phyloP scores from a whole-genome alignment of 2,329 filamentous ascomycete species.

The Cytospora chrysosperma region DNA sequence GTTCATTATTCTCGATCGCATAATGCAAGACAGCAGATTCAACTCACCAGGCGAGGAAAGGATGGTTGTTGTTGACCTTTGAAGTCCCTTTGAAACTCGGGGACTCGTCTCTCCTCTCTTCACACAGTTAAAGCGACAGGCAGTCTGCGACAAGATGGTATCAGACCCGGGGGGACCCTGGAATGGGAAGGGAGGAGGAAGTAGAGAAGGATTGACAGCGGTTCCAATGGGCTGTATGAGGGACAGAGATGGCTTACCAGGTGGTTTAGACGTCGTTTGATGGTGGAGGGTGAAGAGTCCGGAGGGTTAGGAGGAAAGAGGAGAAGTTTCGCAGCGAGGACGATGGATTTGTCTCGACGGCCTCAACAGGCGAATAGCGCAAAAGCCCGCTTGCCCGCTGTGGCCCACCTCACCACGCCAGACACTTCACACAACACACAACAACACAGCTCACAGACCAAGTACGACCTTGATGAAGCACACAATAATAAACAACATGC shows the following conservation, averaged over 20 bases:
- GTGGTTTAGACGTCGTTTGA: slow-evolving; percentile 30
- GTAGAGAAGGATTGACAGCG: slow-evolving; percentile 12
- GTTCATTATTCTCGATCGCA: slow-evolving; percentile 37
- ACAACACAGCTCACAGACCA: background rate
- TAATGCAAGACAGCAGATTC: slow-evolving; percentile 30
- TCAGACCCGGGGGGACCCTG: slow-evolving; percentile 16
- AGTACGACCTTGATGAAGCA: slow-evolving; percentile 1
- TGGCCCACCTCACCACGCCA: slow-evolving; percentile 22
- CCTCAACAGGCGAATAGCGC: slow-evolving; percentile 26
- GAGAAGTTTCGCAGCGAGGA: slow-evolving; percentile 34
- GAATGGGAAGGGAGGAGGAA: slow-evolving; percentile 9
- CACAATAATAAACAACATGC: background rate
- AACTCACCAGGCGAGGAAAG: slow-evolving; percentile 38
- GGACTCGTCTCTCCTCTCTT: slow-evolving; percentile 19
- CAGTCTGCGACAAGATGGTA: slow-evolving; percentile 28
- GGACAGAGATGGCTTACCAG: slow-evolving; percentile 30
- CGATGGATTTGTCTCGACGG: slow-evolving; percentile 29
- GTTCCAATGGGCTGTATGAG: slow-evolving; percentile 13
- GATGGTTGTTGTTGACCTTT: slow-evolving; percentile 35
- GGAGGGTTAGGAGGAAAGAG: slow-evolving; percentile 33
- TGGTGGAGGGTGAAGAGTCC: slow-evolving; percentile 31
- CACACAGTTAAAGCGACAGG: slow-evolving; percentile 28
- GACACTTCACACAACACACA: slow-evolving; percentile 17
- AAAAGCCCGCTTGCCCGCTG: slow-evolving; percentile 26
- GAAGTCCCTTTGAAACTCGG: slow-evolving; percentile 30